Evolutionary conservation across 176 grass and related monocot species (phyloP).

Genomic region (Oropetium thomaeum): DNA sequence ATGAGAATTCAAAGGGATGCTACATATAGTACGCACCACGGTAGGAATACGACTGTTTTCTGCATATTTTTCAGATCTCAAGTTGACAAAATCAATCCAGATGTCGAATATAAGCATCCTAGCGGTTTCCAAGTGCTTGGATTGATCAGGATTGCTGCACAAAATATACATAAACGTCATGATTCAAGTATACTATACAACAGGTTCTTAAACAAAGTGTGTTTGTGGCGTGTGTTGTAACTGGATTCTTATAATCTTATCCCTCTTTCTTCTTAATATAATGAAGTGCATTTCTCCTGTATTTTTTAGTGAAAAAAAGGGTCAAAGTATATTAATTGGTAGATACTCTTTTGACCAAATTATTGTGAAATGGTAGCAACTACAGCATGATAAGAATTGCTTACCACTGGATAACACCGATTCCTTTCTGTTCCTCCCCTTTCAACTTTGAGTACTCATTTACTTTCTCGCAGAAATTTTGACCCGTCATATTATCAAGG

Average conservation of each 20-base stretch:
- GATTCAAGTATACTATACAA: not conserved
- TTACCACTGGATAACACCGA: conserved; percentile 97
- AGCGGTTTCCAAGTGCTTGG: conserved; percentile 97
- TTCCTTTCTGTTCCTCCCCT: conserved; percentile 76
- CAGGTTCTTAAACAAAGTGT: no score
- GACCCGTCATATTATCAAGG: conserved; percentile 83
- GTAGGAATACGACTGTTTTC: conserved; percentile 94
- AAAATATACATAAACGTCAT: conserved; percentile 19
- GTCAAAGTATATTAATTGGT: not conserved
- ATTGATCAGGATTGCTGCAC: conserved; percentile 96
- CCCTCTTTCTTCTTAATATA: no score
- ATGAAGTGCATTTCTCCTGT: no score
- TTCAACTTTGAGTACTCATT: conserved; percentile 63
- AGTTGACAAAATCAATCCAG: conserved; percentile 99
- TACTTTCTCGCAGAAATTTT: conserved; percentile 88
- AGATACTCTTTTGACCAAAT: not conserved
- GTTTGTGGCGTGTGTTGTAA: no score
- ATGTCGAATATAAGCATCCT: conserved; percentile 72
- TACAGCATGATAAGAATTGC: conserved; percentile 18
- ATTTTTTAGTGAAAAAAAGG: no score
- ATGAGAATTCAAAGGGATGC: conserved; percentile 3
- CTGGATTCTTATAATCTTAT: no score
- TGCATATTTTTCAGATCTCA: conserved; percentile 90
- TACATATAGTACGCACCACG: conserved; percentile 57
- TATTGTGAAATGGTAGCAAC: not conserved